phyloP scores from a whole-genome alignment of 2,329 filamentous ascomycete species.

The Ceratocystis colombiana region DNA sequence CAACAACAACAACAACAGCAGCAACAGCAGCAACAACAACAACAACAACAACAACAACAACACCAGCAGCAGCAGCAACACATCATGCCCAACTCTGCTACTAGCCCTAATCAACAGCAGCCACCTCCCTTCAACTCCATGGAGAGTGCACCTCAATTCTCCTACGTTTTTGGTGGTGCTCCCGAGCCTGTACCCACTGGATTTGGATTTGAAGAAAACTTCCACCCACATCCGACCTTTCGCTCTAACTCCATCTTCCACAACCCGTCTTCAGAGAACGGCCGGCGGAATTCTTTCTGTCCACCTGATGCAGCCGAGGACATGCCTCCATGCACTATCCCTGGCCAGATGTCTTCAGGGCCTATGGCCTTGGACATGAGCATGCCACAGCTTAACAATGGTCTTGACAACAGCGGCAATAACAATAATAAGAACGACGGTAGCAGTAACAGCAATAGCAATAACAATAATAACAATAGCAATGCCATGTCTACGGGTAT shows the following conservation, averaged over 20 bases:
- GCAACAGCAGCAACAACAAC: conserved; percentile 10
- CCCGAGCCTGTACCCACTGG: conserved; percentile 17
- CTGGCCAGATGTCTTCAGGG: conserved; percentile 16
- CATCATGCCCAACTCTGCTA: neutral
- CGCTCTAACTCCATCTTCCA: conserved; percentile 58
- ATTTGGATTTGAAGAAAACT: conserved; percentile 20
- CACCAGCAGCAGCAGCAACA: neutral
- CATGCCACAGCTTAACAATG: conserved; percentile 6
- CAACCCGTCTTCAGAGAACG: conserved; percentile 47
- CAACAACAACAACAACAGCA: conserved; percentile 27
- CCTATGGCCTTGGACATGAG: conserved; percentile 26
- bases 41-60: conserved; percentile 9
- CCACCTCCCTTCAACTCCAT: conserved; percentile 3
- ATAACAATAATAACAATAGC: neutral
- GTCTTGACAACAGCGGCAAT: neutral
- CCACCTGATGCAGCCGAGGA: conserved; percentile 43
- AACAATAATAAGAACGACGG: neutral
- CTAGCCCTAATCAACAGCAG: neutral
- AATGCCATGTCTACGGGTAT: conserved; percentile 13
- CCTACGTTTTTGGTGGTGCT: conserved; percentile 23
- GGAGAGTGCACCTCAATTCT: conserved; percentile 16
- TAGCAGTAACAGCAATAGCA: neutral
- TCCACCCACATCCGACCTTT: conserved; percentile 42
- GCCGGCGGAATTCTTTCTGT: conserved; percentile 54
- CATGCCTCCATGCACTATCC: conserved; percentile 22